These are phyloP conservation scores for Blumeria hordei DNA, from an alignment of 2,329 filamentous ascomycete species.

Conservation along the genomic window DNA sequence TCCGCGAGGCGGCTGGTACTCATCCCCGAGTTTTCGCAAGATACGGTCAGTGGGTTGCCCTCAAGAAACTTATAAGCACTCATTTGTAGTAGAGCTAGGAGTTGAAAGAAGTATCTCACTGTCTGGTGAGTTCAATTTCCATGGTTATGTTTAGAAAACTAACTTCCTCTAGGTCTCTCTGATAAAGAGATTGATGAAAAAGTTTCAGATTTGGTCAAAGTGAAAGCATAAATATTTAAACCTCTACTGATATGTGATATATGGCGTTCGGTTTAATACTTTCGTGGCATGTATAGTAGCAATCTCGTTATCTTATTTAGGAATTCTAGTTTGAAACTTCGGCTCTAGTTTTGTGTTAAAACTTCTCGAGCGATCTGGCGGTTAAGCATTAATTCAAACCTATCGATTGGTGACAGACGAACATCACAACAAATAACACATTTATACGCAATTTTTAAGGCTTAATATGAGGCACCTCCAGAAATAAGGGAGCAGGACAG, in stretches of 20 bases:
- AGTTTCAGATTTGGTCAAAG: constrained; percentile 31
- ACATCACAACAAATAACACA: too few relatives aligned
- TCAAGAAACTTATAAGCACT: constrained; percentile 2
- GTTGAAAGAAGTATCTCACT: constrained; percentile 41
- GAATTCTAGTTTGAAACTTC: too few relatives aligned
- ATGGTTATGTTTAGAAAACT: constrained; percentile 2
- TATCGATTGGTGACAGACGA: too few relatives aligned
- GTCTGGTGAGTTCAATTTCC: constrained; percentile 22
- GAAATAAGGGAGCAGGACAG: too few relatives aligned
- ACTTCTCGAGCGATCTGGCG: too few relatives aligned
- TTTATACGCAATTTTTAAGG: too few relatives aligned
- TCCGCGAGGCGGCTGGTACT: constrained; percentile 73
- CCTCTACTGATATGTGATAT: background rate
- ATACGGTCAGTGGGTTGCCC: constrained; percentile 42
- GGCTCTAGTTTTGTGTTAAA: too few relatives aligned
- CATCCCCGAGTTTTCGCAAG: constrained; percentile 72
- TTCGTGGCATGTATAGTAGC: too few relatives aligned
- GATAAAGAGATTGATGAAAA: constrained; percentile 48
- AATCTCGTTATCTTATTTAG: too few relatives aligned
- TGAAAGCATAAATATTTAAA: background rate
- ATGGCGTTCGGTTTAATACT: too few relatives aligned
- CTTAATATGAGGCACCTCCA: too few relatives aligned
- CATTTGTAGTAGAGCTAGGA: constrained; percentile 28
- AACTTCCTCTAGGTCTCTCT: constrained; percentile 27
- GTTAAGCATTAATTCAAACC: too few relatives aligned